These are phyloP conservation scores for Elsinoe ampelina DNA, from an alignment of 2,329 filamentous ascomycete species.

Conservation along the genomic window DNA sequence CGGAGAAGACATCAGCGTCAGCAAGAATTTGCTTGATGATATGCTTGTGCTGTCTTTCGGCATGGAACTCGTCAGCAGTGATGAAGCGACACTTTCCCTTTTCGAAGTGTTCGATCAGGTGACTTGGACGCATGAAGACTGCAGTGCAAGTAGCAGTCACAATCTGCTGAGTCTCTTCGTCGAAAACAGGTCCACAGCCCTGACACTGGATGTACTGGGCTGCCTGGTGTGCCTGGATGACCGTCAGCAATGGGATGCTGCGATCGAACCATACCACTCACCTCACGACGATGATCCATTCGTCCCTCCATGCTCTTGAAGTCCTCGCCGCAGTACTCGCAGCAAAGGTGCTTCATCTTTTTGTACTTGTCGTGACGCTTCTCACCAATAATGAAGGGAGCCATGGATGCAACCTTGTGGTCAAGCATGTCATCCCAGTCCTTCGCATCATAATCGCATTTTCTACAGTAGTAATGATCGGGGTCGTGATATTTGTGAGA, in stretches of 20 bases:
- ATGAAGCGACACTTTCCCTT: conserved; percentile 41
- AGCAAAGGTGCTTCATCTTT: conserved; percentile 39
- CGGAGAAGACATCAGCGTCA: conserved; percentile 20
- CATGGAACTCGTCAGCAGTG: conserved; percentile 34
- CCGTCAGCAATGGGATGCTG: not conserved
- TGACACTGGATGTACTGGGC: conserved; percentile 44
- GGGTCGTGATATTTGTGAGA: conserved; percentile 41
- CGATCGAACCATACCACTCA: conserved; percentile 24
- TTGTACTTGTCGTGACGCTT: conserved; percentile 16
- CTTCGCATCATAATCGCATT: conserved; percentile 32
- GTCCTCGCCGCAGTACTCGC: conserved; percentile 48
- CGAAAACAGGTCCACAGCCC: conserved; percentile 26
- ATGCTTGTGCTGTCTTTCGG: conserved; percentile 43
- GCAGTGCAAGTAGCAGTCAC: conserved; percentile 31
- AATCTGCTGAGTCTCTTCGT: not conserved
- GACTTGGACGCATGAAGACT: conserved; percentile 40
- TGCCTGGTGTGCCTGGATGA: conserved; percentile 37
- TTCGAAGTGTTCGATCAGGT: conserved; percentile 48
- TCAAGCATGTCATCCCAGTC: conserved; percentile 25
- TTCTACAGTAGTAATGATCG: conserved; percentile 38
- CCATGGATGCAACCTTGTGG: conserved; percentile 30
- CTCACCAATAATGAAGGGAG: conserved; percentile 20
- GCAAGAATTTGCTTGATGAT: conserved; percentile 33
- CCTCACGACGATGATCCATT: conserved; percentile 43
- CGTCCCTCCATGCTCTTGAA: conserved; percentile 46